Conservation (phyloP, 2,329 filamentous ascomycete genomes). For the Xylariaceae sp. region DNA sequence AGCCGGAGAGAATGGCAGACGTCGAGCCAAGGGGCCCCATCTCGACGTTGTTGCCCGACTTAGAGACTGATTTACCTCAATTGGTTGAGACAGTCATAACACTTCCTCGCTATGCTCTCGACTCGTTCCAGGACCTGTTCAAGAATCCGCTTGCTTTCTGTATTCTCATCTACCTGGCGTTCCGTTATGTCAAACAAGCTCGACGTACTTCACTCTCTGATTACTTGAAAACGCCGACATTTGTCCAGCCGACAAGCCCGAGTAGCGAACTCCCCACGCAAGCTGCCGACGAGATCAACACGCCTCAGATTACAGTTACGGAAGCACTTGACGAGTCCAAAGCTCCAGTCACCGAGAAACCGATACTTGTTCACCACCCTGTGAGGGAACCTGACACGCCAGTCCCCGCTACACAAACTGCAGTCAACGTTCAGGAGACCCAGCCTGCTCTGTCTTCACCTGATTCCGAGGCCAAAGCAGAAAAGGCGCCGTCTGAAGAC, state of each 20-base stretch:
- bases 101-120: constrained; percentile 45
- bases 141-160: constrained; percentile 29
- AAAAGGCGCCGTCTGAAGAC: constrained; percentile 23
- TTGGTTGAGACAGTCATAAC: constrained; percentile 48
- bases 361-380: background rate
- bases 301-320: constrained; percentile 4
- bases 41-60: constrained; percentile 25
- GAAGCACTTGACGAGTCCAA: background rate
- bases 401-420: constrained; percentile 1
- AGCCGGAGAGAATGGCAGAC: constrained; percentile 16
- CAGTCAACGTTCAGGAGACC: constrained; percentile 14
- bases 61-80: constrained; percentile 35
- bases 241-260: constrained; percentile 22
- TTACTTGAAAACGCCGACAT: constrained; percentile 21
- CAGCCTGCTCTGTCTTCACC: constrained; percentile 18
- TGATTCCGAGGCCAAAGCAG: constrained; percentile 17
- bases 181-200: constrained; percentile 42
- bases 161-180: constrained; percentile 36
- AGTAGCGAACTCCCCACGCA: constrained; percentile 3
- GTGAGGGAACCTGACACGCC: background rate
- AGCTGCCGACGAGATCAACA: constrained; percentile 1
- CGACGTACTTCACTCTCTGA: constrained; percentile 26
- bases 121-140: constrained; percentile 50
- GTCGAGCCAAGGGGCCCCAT: constrained; percentile 34
- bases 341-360: constrained; percentile 4